Conservation (phyloP, 179 eudicot genomes). For the Nepenthes alata region DNA sequence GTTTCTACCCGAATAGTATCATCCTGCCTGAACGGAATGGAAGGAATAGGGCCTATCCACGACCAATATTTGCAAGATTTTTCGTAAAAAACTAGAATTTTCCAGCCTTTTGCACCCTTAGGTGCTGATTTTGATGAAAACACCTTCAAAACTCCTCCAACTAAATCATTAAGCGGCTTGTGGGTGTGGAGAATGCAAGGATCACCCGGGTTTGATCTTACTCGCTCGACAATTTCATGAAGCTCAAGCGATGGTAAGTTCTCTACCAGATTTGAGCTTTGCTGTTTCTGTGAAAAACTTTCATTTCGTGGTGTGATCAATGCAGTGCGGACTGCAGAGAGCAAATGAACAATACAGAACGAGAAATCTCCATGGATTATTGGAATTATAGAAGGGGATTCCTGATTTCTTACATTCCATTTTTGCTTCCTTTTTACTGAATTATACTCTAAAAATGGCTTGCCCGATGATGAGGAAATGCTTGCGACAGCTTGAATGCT, state of each 20-base stretch:
- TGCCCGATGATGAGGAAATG: not conserved
- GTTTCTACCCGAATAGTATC: constrained; percentile 19
- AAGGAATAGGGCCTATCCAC: constrained; percentile 42
- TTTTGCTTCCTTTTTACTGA: constrained; percentile 25
- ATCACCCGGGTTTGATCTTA: constrained; percentile 49
- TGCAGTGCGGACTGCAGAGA: constrained; percentile 48
- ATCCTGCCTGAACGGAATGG: constrained; percentile 10
- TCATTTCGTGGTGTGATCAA: constrained; percentile 13
- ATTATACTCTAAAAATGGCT: constrained; percentile 15
- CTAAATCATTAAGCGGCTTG: constrained; percentile 43
- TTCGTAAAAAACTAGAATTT: constrained; percentile 26
- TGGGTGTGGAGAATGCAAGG: constrained; percentile 40
- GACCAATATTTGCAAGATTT: constrained; percentile 39
- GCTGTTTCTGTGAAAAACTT: constrained; percentile 8
- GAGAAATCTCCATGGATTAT: constrained; percentile 37
- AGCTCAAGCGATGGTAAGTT: constrained; percentile 28
- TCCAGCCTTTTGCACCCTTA: constrained; percentile 46
- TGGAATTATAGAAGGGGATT: constrained; percentile 28
- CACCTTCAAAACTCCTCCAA: constrained; percentile 41
- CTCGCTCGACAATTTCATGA: constrained; percentile 36
- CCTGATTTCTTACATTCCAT: constrained; percentile 15
- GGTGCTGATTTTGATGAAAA: constrained; percentile 39
- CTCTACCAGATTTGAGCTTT: not conserved
- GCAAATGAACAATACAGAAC: constrained; percentile 45
- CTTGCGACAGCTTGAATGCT: not conserved